phyloP scores from a whole-genome alignment of 2,329 filamentous ascomycete species.

The Macrophomina tecta region DNA sequence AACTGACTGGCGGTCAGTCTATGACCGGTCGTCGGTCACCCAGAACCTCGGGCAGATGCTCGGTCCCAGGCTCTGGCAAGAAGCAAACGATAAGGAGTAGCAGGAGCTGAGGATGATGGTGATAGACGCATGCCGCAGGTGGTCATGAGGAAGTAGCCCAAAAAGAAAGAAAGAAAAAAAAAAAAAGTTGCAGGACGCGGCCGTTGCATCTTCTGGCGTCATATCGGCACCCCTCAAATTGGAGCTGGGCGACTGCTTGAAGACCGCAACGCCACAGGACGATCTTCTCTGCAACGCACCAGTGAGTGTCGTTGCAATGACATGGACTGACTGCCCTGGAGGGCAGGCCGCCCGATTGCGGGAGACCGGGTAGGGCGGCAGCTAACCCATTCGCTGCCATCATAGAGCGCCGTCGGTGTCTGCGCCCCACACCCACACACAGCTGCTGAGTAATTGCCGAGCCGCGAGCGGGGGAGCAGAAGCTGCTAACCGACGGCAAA shows the following conservation, averaged over 20 bases:
- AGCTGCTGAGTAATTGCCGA: slow-evolving; percentile 15
- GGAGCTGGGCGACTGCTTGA: neutral
- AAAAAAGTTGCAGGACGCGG: neutral
- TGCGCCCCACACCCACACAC: neutral
- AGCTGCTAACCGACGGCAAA: neutral
- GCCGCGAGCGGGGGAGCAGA: neutral
- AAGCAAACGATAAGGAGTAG: neutral
- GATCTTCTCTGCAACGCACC: slow-evolving; percentile 8
- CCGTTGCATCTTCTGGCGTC: neutral
- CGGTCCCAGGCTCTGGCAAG: neutral
- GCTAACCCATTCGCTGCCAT: slow-evolving; percentile 7
- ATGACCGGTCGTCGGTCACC: neutral
- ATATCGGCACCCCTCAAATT: neutral
- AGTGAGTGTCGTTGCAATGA: slow-evolving; percentile 5
- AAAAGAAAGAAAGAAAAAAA: neutral
- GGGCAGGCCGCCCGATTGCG: slow-evolving; percentile 12
- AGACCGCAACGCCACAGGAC: neutral
- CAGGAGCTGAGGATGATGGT: neutral
- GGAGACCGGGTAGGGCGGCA: slow-evolving; percentile 28
- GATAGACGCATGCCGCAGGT: neutral
- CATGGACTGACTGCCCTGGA: slow-evolving; percentile 4
- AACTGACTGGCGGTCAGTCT: slow-evolving; percentile 8
- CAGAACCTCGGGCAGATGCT: neutral
- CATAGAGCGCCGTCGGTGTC: neutral
- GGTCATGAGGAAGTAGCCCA: too few relatives aligned